Percentiles rank a stretch among this genome's conserved stretches.
These are phyloP conservation scores for Rhypophila decipiens DNA, from an alignment of 495 filamentous ascomycete genomes.

Conservation along the genomic window DNA sequence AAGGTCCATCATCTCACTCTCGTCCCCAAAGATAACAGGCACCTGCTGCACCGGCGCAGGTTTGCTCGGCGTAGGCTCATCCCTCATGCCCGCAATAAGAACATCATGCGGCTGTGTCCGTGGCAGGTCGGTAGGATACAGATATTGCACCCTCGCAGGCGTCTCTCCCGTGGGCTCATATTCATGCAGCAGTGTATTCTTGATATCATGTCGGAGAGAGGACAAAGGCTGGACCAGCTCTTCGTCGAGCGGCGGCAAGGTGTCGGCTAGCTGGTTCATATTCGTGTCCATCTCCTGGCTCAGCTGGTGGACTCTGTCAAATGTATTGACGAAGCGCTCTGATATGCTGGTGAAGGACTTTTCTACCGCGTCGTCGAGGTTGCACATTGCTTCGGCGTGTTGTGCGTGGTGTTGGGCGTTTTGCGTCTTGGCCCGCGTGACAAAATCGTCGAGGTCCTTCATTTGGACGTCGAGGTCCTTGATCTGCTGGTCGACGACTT, in stretches of 20 bases:
- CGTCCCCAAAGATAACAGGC: conserved; percentile 29
- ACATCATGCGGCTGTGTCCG: conserved; percentile 66
- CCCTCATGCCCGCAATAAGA: conserved; percentile 53
- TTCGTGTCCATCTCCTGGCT: conserved; percentile 55
- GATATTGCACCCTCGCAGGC: conserved; percentile 68
- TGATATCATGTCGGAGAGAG: conserved; percentile 59
- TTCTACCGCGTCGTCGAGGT: conserved; percentile 57
- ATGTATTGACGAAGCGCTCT: conserved; percentile 55
- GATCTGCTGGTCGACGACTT: conserved; percentile 86
- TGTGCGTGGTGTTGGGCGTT: conserved; percentile 68
- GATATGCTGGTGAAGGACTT: conserved; percentile 64
- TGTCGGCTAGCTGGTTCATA: conserved; percentile 44
- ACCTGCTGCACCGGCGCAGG: conserved; percentile 1
- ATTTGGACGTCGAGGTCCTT: conserved; percentile 80
- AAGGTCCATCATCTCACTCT: conserved; percentile 19
- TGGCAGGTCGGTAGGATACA: conserved; percentile 69
- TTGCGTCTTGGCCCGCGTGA: conserved; percentile 72
- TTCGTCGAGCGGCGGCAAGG: conserved; percentile 51
- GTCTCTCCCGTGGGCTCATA: conserved; percentile 82
- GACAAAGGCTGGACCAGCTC: conserved; percentile 61
- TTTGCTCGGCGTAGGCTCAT: conserved; percentile 25
- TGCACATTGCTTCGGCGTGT: conserved; percentile 54
- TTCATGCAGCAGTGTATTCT: conserved; percentile 57
- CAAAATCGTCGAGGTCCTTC: conserved; percentile 82
- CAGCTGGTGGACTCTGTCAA: conserved; percentile 55